phyloP scores from a whole-genome alignment of 148 eudicot genomes.

The Persicaria maculosa region DNA sequence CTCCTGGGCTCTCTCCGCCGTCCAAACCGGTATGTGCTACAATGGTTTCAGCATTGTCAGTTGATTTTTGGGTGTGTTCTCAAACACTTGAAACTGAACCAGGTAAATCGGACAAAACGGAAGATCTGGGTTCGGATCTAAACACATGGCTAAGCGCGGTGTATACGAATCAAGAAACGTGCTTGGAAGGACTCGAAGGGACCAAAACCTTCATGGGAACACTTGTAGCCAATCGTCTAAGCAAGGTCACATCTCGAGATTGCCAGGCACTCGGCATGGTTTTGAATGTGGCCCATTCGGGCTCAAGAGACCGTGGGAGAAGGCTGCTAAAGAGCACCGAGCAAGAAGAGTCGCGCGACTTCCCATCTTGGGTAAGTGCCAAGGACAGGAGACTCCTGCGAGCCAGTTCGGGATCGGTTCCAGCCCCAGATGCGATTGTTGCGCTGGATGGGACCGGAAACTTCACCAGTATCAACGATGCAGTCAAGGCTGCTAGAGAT shows the following conservation, averaged over 20 bases:
- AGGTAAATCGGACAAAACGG: conserved; percentile 65
- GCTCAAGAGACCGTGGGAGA: conserved; percentile 16
- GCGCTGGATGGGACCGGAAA: conserved; percentile 65
- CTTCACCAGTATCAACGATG: conserved; percentile 51
- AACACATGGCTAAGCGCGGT: conserved; percentile 74
- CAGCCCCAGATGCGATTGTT: conserved; percentile 44
- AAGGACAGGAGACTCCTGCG: conserved; percentile 57
- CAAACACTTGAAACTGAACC: neutral
- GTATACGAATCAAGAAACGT: conserved; percentile 60
- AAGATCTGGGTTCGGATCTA: conserved; percentile 48
- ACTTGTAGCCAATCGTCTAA: conserved; percentile 44
- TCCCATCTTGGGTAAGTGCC: conserved; percentile 53
- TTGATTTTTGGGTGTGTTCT: neutral
- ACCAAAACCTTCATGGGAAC: conserved; percentile 38
- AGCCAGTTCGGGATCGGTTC: neutral
- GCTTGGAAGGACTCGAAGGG: conserved; percentile 77
- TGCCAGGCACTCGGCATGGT: conserved; percentile 50
- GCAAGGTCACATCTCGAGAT: conserved; percentile 48
- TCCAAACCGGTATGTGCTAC: conserved; percentile 30
- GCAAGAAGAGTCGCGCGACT: conserved; percentile 2
- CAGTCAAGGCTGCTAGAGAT: conserved; percentile 43
- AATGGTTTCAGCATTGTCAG: neutral
- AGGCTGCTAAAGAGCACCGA: conserved; percentile 7
- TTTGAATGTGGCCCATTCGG: neutral
- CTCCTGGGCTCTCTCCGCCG: conserved; percentile 47